Evolutionary conservation across 768 basidiomycete species (phyloP).

Genomic region (Hericium rajendrae): DNA sequence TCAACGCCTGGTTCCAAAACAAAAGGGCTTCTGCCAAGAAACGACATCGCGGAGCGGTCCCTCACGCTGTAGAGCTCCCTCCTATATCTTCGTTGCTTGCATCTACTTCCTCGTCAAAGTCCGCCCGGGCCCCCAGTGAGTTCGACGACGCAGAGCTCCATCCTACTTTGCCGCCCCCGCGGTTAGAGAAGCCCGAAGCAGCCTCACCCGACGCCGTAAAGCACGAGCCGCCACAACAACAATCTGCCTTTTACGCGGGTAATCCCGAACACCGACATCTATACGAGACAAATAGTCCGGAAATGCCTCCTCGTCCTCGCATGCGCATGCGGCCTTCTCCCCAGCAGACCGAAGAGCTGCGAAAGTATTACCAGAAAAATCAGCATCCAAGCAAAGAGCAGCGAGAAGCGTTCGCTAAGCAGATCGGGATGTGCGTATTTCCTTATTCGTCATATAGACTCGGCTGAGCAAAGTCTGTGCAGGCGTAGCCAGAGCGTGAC

Average conservation of each 20-base stretch:
- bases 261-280: constrained; percentile 42
- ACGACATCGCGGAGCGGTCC: constrained; percentile 26
- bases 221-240: constrained; percentile 25
- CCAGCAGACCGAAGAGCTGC: constrained; percentile 61
- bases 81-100: constrained; percentile 26
- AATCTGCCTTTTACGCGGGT: constrained; percentile 32
- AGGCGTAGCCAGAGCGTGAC: constrained; percentile 77
- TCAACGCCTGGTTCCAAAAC: constrained; percentile 84
- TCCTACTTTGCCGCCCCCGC: constrained; percentile 18
- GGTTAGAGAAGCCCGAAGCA: constrained; percentile 11
- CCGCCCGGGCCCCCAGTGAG: constrained; percentile 25
- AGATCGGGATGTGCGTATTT: constrained; percentile 63
- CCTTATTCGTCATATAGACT: constrained; percentile 2
- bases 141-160: constrained; percentile 42
- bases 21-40: constrained; percentile 80
- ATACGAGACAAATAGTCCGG: constrained; percentile 30
- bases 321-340: constrained; percentile 55
- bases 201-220: constrained; percentile 22
- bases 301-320: constrained; percentile 41
- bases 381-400: constrained; percentile 63
- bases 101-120: constrained; percentile 29
- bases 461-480: constrained; percentile 16
- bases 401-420: constrained; percentile 51
- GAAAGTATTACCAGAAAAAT: constrained; percentile 52
- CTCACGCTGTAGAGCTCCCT: constrained; percentile 17